These are phyloP conservation scores for Candida cerambycidarum DNA, from an alignment of 805 yeast species.

Conservation along the genomic window DNA sequence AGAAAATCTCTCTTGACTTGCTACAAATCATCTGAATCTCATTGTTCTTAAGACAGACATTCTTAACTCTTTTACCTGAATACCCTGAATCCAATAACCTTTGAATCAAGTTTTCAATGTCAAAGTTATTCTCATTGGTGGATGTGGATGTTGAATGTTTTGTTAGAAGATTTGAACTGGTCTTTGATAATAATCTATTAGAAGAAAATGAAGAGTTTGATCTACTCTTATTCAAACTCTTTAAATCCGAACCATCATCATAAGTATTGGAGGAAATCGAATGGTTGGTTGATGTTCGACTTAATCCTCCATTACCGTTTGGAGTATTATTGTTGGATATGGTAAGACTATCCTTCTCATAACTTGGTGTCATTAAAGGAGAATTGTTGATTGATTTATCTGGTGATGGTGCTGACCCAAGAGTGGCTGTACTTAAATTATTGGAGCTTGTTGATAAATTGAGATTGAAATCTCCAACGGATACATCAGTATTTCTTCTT, in stretches of 20 bases:
- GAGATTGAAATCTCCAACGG: not conserved
- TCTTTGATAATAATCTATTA: slow-evolving; percentile 10
- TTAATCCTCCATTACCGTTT: slow-evolving; percentile 6
- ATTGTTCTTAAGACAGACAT: slow-evolving; percentile 82
- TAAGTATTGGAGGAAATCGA: slow-evolving; percentile 11
- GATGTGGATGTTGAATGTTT: slow-evolving; percentile 12
- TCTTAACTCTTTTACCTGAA: slow-evolving; percentile 88
- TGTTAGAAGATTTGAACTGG: slow-evolving; percentile 11
- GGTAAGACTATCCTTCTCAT: slow-evolving; percentile 5
- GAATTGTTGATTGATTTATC: slow-evolving; percentile 6
- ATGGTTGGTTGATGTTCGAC: slow-evolving; percentile 19
- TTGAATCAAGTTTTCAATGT: slow-evolving; percentile 88
- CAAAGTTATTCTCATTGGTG: slow-evolving; percentile 22
- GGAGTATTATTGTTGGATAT: slow-evolving; percentile 2
- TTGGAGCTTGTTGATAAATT: slow-evolving; percentile 19
- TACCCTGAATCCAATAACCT: slow-evolving; percentile 93
- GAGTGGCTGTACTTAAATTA: slow-evolving; percentile 14
- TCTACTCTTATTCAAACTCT: slow-evolving; percentile 11
- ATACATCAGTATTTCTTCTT: slow-evolving; percentile 38
- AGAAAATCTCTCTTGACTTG: slow-evolving; percentile 82
- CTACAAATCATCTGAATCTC: slow-evolving; percentile 87
- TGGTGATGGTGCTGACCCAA: not conserved
- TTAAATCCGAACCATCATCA: slow-evolving; percentile 7
- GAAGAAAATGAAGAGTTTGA: slow-evolving; percentile 17
- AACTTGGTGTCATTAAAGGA: slow-evolving; percentile 11